Base-by-base conservation (phyloP, 2,329 filamentous ascomycete genomes). In the Microdochium bolleyi region DNA sequence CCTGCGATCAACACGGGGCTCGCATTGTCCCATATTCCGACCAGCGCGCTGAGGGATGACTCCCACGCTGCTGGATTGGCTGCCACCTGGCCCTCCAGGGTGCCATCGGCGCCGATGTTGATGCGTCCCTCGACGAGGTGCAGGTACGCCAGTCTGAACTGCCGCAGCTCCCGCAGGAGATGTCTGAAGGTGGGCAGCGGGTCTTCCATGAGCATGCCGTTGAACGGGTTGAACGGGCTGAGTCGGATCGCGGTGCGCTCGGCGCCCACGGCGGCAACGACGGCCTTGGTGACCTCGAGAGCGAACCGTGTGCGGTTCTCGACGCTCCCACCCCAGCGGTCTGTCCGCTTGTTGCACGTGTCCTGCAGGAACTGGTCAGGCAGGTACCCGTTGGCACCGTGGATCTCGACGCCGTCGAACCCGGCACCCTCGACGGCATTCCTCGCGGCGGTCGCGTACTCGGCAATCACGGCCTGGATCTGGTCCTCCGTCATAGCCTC, bases 361-460 rank as follows among this genome's bases (percentile, higher is more conserved):
- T 74, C 70, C 21, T 73, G 78, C 0, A 80, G 72, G 65, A 87
- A 88, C 53, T 85, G 81, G 52, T 84, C 82, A n/a, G 83, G 67
- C 0, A 88, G 69, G 57, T 85, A 87, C 1, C 82, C 80, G 56
- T 84, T 81, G 2, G 79, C 78, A 3, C 65, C 74, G 58, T 76
- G 72, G 19, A 73, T 66, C 60, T 89, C 85, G 52, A 91, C 82
- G 9, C 82, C 84, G 61, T 92, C 88, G 46, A 85, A 85, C 0
- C 88, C 88, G 2, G 78, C 79, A 19, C 77, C 75, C 14, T 81
- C 66, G 3, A 89, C 63, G 0, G 87, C 78, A 25, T 80, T 74
- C 55, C 75, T 74, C 1, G 77, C 73, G 1, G 79, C 77, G 0
- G 72, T 74, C 1, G 75, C 78, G 64, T 78, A 90, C 0, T 82